These are phyloP conservation scores for Botrytis galanthina DNA, from an alignment of 2,329 filamentous ascomycete species.

Conservation along the genomic window DNA sequence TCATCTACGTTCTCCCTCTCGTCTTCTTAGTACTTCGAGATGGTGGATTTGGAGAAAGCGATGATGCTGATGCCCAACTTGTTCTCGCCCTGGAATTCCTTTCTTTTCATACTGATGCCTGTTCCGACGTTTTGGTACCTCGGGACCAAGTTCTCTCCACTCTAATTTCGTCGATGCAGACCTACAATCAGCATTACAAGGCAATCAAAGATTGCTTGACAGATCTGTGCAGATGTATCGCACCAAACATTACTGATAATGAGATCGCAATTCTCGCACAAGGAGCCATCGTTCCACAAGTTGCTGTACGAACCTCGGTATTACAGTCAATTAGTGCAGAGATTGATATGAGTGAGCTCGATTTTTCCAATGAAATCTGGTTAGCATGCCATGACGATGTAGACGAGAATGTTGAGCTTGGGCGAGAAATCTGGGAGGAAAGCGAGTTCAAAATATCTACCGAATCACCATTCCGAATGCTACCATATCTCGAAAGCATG, in stretches of 20 bases:
- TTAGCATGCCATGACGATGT: constrained; percentile 88
- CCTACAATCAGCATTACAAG: constrained; percentile 91
- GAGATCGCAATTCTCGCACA: constrained; percentile 77
- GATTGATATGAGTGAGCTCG: constrained; percentile 83
- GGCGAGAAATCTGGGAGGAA: constrained; percentile 90
- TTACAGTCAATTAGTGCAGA: constrained; percentile 89
- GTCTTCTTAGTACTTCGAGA: constrained; percentile 74
- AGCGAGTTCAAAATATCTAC: constrained; percentile 72
- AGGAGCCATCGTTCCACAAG: constrained; percentile 75
- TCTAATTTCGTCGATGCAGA: constrained; percentile 80
- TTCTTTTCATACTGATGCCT: constrained; percentile 81
- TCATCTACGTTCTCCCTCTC: constrained; percentile 84
- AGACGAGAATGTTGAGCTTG: constrained; percentile 80
- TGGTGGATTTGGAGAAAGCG: constrained; percentile 73
- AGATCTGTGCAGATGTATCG: constrained; percentile 80
- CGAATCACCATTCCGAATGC: constrained; percentile 63
- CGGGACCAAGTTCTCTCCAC: constrained; percentile 69
- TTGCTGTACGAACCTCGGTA: constrained; percentile 77
- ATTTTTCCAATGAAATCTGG: constrained; percentile 90
- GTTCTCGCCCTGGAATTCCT: constrained; percentile 86
- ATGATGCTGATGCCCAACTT: constrained; percentile 86
- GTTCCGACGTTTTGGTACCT: constrained; percentile 71
- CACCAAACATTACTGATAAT: constrained; percentile 69
- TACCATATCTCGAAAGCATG: constrained; percentile 75
- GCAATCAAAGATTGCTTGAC: constrained; percentile 88